phyloP scores from a whole-genome alignment of 1,284 basidiomycete genomes.

The Golubevia pallescens region DNA sequence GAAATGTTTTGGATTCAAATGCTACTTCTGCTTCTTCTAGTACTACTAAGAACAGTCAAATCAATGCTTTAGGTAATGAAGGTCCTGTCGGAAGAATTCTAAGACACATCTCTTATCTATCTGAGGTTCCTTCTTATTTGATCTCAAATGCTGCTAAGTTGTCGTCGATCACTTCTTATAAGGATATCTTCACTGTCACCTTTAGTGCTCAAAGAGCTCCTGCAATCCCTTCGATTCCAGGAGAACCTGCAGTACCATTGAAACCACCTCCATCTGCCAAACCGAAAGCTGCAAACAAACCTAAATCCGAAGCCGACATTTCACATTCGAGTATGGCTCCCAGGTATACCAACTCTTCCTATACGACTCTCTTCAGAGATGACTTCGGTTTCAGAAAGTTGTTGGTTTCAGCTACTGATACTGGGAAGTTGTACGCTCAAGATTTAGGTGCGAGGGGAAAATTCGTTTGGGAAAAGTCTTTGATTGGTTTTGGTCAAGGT shows the following conservation, averaged over 20 bases:
- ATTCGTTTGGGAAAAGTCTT: constrained; percentile 55
- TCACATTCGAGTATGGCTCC: too few relatives aligned
- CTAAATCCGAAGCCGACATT: background rate
- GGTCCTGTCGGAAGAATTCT: background rate
- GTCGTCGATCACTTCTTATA: background rate
- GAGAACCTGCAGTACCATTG: background rate
- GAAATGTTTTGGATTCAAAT: background rate
- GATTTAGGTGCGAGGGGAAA: constrained; percentile 32
- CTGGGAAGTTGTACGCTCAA: constrained; percentile 57
- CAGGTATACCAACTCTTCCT: too few relatives aligned
- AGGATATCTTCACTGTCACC: background rate
- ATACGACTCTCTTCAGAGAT: constrained; percentile 18
- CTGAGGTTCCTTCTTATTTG: background rate
- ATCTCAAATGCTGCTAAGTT: background rate
- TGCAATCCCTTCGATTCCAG: background rate
- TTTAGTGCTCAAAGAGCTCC: background rate
- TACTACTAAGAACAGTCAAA: background rate
- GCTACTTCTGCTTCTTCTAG: background rate
- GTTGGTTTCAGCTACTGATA: constrained; percentile 40
- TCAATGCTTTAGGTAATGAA: background rate
- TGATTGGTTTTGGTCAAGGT: constrained; percentile 52
- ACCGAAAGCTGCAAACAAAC: background rate
- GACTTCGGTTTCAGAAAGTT: constrained; percentile 57
- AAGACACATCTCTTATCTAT: background rate
- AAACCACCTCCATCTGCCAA: background rate